Percentiles rank a stretch among this genome's conserved stretches.
These are phyloP conservation scores for Lachnellula occidentalis DNA, from an alignment of 2,329 filamentous ascomycete species.

Conservation along the genomic window DNA sequence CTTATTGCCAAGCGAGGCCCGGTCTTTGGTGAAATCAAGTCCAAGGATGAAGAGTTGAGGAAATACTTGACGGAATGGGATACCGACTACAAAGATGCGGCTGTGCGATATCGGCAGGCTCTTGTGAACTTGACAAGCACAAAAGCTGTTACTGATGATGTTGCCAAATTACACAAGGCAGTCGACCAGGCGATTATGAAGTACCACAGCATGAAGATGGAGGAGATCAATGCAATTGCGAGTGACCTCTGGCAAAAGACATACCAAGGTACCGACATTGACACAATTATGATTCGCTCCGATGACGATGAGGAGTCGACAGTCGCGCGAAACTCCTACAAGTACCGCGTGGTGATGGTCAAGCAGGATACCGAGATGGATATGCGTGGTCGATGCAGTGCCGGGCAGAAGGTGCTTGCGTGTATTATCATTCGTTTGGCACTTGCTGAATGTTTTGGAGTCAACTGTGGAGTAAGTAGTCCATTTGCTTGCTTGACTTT, in stretches of 20 bases:
- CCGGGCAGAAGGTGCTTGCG: slow-evolving; percentile 92
- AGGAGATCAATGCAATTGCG: slow-evolving; percentile 92
- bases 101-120: slow-evolving; percentile 73
- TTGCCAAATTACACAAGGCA: slow-evolving; percentile 74
- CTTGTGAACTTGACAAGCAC: slow-evolving; percentile 89
- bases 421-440: slow-evolving; percentile 97
- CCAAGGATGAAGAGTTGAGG: slow-evolving; percentile 75
- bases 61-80: slow-evolving; percentile 75
- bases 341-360: slow-evolving; percentile 97
- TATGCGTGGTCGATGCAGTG: slow-evolving; percentile 96
- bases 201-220: slow-evolving; percentile 95
- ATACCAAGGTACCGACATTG: slow-evolving; percentile 95
- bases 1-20: slow-evolving; percentile 68
- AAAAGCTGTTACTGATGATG: slow-evolving; percentile 86
- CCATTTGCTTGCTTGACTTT: not conserved
- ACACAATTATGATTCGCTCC: slow-evolving; percentile 91
- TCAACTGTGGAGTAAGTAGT: slow-evolving; percentile 68
- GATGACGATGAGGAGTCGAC: slow-evolving; percentile 62
- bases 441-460: slow-evolving; percentile 91
- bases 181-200: slow-evolving; percentile 97
- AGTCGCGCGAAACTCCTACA: slow-evolving; percentile 72
- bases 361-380: slow-evolving; percentile 98
- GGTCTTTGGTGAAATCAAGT: slow-evolving; percentile 72
- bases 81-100: slow-evolving; percentile 79
- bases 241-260: slow-evolving; percentile 96